Percentiles rank a stretch among this genome's conserved stretches.
phyloP scores from a whole-genome alignment of 768 basidiomycete species.

The Strobilomyces dryophilus region DNA sequence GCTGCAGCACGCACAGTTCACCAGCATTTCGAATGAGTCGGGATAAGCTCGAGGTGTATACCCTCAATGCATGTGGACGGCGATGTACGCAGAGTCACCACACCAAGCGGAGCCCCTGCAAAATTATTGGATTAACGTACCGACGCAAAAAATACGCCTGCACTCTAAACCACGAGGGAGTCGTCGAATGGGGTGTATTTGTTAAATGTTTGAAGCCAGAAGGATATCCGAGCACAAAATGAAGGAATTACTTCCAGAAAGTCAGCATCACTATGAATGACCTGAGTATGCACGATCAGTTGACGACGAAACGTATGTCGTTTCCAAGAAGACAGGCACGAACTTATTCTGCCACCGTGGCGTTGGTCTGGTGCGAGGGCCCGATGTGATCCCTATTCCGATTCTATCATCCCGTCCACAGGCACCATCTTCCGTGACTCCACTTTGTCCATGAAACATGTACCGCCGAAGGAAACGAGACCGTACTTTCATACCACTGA shows the following conservation, averaged over 20 bases:
- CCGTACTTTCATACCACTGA: constrained; percentile 53
- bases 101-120: constrained; percentile 1
- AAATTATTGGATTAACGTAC: constrained; percentile 1
- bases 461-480: constrained; percentile 44
- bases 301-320: background rate
- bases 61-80: background rate
- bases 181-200: constrained; percentile 1
- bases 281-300: constrained; percentile 11
- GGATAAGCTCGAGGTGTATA: background rate
- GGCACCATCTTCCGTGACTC: constrained; percentile 44
- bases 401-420: background rate
- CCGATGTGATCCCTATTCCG: background rate
- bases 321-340: background rate
- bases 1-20: background rate
- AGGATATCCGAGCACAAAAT: constrained; percentile 15
- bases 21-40: background rate
- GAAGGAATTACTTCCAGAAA: constrained; percentile 2
- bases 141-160: background rate
- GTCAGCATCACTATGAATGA: constrained; percentile 1
- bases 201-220: constrained; percentile 3
- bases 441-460: constrained; percentile 50
- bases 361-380: background rate
- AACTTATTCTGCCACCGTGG: constrained; percentile 1
- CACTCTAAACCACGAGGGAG: constrained; percentile 4
- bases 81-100: constrained; percentile 1